Base-by-base conservation (phyloP, 108 stramenopile genomes). In the Phaeodactylum tricornutum region DNA sequence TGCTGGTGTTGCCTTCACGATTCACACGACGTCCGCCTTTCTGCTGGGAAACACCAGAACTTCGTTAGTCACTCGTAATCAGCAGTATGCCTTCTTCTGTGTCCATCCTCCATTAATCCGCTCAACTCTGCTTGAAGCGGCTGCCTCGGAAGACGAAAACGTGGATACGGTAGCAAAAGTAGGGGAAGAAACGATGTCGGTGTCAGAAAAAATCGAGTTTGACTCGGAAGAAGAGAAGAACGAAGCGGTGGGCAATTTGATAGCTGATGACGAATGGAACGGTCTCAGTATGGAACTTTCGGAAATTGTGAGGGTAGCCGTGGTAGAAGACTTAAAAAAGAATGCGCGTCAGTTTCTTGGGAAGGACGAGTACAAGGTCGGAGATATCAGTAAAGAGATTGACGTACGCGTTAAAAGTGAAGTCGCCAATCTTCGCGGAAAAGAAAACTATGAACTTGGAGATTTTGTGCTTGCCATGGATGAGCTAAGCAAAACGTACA, bases 241-340 rank as follows among this genome's bases (percentile, higher is more conserved):
- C 38, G 31, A 53, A 51, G 44, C 56, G 17, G 47, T 86, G 2
- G 84, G 80, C 6, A 89, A 85, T 26, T 57, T 89, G 8, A 81
- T 89, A 3, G 83, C 77, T 14, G 75, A 84, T 54, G 87, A 81
- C 53, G 82, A 81, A 56, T 89, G 78, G 81, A 57, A 62, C 7
- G 87, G 87, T 4, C 47, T 89, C 23, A 59, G 62, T 4, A 72
- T 89, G 79, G 87, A 89, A 57, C 48, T 89, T 12, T 65, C 83
- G n/a, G 83, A 89, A 45, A 41, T 89, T 3, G 67, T 89, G 21
- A 62, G 80, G 20, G 53, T 61, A 14, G 79, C 87, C 7, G 75
- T 89, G 8, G 33, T 84, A 3, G 87, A 89, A 55, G 82, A 89
- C 35, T 29, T 89, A 21, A 89, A 89, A 62, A 79, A 77, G 51